Evolutionary conservation across 2,329 filamentous ascomycete genomes (phyloP).

Genomic region (Alternaria sp.): DNA sequence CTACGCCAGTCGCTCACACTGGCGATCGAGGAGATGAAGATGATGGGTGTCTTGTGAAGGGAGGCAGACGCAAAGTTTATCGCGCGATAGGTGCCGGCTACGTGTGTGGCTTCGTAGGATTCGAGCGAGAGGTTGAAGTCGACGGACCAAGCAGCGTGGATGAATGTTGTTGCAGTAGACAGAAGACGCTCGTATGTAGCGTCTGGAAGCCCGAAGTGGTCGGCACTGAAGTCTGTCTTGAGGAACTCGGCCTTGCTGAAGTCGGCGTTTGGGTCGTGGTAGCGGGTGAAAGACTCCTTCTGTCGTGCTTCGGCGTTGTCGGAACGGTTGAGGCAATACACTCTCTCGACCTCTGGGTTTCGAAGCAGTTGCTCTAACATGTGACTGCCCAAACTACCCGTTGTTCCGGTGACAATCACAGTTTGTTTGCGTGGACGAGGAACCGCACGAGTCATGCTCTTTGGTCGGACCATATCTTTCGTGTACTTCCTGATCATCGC

Average conservation of each 20-base stretch:
- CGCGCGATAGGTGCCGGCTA: slow-evolving; percentile 10
- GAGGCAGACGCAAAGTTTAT: slow-evolving; percentile 11
- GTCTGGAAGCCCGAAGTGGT: slow-evolving; percentile 49
- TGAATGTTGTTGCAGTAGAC: slow-evolving; percentile 48
- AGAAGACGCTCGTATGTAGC: slow-evolving; percentile 19
- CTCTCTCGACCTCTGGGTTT: slow-evolving; percentile 13
- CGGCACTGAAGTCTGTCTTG: slow-evolving; percentile 3
- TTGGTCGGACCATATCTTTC: neutral
- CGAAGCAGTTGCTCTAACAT: slow-evolving; percentile 27
- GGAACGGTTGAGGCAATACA: slow-evolving; percentile 30
- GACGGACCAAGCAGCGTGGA: slow-evolving; percentile 62
- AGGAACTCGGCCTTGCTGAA: neutral
- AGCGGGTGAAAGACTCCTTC: slow-evolving; percentile 5
- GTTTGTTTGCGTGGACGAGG: neutral
- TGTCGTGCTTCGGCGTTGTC: slow-evolving; percentile 18
- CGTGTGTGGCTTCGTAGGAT: slow-evolving; percentile 21
- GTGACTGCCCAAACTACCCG: slow-evolving; percentile 30
- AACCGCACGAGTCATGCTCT: neutral
- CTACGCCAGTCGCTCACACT: slow-evolving; percentile 29
- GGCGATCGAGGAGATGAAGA: slow-evolving; percentile 50
- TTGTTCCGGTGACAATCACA: slow-evolving; percentile 32
- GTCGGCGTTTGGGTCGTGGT: slow-evolving; percentile 9
- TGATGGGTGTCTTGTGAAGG: slow-evolving; percentile 27
- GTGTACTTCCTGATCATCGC: slow-evolving; percentile 4
- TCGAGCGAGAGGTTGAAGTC: slow-evolving; percentile 55